A percentile compares a stretch with the other conserved stretches of the same genome.
Conservation (phyloP, 2,329 filamentous ascomycete genomes). For the Beauveria pseudobassiana region DNA sequence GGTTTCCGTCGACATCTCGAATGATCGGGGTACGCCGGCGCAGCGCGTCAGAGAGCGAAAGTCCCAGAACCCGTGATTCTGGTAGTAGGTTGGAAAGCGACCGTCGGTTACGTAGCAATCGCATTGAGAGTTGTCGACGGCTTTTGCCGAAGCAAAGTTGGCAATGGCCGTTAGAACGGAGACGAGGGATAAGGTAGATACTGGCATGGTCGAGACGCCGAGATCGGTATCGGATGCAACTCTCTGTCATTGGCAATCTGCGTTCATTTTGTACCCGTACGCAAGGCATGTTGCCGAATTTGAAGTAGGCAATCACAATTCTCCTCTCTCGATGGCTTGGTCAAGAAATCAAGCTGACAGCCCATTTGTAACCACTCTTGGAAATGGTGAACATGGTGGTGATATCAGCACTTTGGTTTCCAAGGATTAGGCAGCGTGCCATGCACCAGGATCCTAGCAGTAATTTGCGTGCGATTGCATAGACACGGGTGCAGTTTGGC, state of each 20-base stretch:
- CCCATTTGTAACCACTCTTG: not conserved
- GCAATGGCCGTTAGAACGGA: not conserved
- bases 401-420: not conserved
- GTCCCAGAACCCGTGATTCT: constrained; percentile 22
- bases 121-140: constrained; percentile 15
- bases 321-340: not conserved
- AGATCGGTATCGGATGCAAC: not conserved
- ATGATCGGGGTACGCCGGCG: constrained; percentile 24
- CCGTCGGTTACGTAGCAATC: constrained; percentile 24
- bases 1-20: constrained; percentile 20
- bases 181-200: not conserved
- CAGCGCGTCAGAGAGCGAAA: constrained; percentile 23
- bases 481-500: too few species aligned
- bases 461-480: too few species aligned
- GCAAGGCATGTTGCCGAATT: not conserved
- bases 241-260: not conserved
- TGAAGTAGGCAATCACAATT: not conserved
- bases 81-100: constrained; percentile 19
- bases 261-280: not conserved
- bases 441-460: not conserved
- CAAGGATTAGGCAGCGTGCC: not conserved
- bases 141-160: not conserved
- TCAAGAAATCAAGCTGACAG: not conserved
- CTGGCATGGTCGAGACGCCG: not conserved
- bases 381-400: not conserved